Evolutionary conservation across 345 rosid genomes (phyloP).

Genomic region (Citrus unshiu): DNA sequence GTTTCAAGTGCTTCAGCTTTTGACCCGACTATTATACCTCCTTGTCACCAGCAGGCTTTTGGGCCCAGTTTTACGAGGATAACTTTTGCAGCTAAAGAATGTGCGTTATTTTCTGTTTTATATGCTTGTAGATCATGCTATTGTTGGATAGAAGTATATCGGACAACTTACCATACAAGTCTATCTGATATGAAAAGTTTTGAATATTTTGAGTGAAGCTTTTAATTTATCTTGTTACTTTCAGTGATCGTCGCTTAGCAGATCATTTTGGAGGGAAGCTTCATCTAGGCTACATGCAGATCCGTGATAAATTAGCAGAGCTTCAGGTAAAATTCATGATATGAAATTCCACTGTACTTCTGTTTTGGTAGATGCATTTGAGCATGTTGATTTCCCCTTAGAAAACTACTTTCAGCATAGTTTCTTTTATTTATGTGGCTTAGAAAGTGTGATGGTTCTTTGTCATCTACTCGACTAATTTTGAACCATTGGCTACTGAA

Average conservation of each 20-base stretch:
- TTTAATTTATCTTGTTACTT: constrained; percentile 31
- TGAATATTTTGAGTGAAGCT: constrained; percentile 19
- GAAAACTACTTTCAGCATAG: neutral
- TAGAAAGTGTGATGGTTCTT: neutral
- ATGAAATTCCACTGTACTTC: neutral
- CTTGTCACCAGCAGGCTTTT: constrained; percentile 99
- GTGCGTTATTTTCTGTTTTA: constrained; percentile 92
- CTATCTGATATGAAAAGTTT: constrained; percentile 8
- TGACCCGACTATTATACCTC: constrained; percentile 90
- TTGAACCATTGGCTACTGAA: neutral
- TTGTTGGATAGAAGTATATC: constrained; percentile 45
- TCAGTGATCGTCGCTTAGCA: constrained; percentile 97
- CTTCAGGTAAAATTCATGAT: constrained; percentile 61
- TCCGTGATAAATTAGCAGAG: constrained; percentile 88
- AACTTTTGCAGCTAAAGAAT: constrained; percentile 99
- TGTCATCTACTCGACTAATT: neutral
- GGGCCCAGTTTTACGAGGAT: constrained; percentile 99
- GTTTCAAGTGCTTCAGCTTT: constrained; percentile 90
- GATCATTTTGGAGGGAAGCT: constrained; percentile 99
- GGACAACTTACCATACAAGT: constrained; percentile 14
- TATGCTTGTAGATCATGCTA: constrained; percentile 58
- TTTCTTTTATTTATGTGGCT: neutral
- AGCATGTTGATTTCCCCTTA: neutral
- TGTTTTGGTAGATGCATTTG: neutral
- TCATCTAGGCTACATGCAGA: constrained; percentile 95